These are phyloP conservation scores for Allium cepa DNA, from an alignment of 106 monocot species.

Conservation along the genomic window DNA sequence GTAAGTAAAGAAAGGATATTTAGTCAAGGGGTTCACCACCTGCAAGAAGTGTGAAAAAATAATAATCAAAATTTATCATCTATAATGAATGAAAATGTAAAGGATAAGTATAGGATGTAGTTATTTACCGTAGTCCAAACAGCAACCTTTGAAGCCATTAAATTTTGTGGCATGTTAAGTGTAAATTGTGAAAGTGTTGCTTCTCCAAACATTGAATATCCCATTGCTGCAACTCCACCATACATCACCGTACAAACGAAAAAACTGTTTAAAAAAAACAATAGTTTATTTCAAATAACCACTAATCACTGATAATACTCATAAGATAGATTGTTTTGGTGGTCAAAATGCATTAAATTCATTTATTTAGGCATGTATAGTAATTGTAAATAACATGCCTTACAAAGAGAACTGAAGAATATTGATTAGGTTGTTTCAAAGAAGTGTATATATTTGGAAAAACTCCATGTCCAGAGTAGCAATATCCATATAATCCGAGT, in stretches of 20 bases:
- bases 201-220: slow-evolving; percentile 83
- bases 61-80: background rate
- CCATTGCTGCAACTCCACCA: slow-evolving; percentile 58
- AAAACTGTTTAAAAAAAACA: slow-evolving; percentile 34
- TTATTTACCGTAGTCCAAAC: slow-evolving; percentile 88
- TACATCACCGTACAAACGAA: slow-evolving; percentile 60
- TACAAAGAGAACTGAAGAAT: slow-evolving; percentile 59
- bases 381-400: slow-evolving; percentile 26
- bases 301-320: no score
- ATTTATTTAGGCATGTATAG: no score
- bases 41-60: slow-evolving; percentile 32
- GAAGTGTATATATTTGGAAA: slow-evolving; percentile 96
- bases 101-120: no score
- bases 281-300: background rate
- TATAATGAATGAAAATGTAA: no score
- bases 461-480: slow-evolving; percentile 85
- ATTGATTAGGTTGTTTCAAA: slow-evolving; percentile 69
- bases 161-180: slow-evolving; percentile 76
- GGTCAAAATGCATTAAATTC: no score
- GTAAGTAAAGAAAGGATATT: slow-evolving; percentile 63
- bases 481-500: slow-evolving; percentile 78
- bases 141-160: slow-evolving; percentile 67
- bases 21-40: slow-evolving; percentile 91
- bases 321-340: no score
- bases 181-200: slow-evolving; percentile 80